Base-by-base conservation (phyloP, 2,329 filamentous ascomycete genomes). In the Rasamsonia emersonii region DNA sequence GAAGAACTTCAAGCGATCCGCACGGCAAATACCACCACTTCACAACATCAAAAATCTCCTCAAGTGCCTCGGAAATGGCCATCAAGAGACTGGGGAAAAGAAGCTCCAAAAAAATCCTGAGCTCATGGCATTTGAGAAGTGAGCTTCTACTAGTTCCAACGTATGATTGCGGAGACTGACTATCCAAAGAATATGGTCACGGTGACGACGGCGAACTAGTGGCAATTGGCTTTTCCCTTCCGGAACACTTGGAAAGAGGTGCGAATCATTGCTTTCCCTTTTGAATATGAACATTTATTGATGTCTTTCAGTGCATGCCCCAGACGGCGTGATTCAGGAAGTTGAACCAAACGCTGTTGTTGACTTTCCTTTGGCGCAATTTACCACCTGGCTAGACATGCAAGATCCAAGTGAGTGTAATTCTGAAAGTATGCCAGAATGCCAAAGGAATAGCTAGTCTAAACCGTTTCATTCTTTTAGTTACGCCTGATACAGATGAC, bases 191-290 rank as follows among this genome's bases (percentile, higher is more conserved):
- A 27, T 24, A 44, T 6, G 42, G 42, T 9, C 47, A 51, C 13
- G 32, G 47, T 16, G 50, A 54, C 15, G 50, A 54, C 30, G 49
- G 51, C 27, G 50, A 54, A 33, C 26, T 54, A 4, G 32, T 54
- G 8, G 50, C 50, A 0, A 43, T 54, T 19, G 48, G 49, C 17
- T 54, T 54, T 41, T 41, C 49, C 14, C 44, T 45, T 6, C 14
- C 49, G 10, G 51, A 52, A 35, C 49, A 54, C 23, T 24, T 54
- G 18, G 50, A 54, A 36, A 38, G 41, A 42, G 47, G 50, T 50
- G 30, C 25, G 32, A n/a, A 28, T n/a, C 3, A 32, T n/a, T 4
- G 9, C 14, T 13, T 13, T 30, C 19, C 10, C 18, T 26, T 6
- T 17, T 26, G 9, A 13, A 6, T 9, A 19, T 9, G 4, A 3